These are phyloP conservation scores for Lyophyllum decastes DNA, from an alignment of 768 basidiomycete species.

Conservation along the genomic window DNA sequence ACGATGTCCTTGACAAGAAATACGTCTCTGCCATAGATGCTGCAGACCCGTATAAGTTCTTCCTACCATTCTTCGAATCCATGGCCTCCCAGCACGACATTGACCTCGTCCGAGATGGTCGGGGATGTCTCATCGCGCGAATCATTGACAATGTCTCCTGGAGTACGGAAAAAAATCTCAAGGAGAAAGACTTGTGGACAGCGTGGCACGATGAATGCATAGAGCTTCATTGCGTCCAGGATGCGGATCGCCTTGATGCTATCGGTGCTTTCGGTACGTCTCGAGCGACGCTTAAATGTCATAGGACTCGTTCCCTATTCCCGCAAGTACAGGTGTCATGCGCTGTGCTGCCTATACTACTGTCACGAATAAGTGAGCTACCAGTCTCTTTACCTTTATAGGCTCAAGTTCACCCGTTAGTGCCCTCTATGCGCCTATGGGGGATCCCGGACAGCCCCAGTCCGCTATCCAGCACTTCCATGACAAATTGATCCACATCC, in stretches of 20 bases:
- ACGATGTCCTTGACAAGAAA: constrained; percentile 88
- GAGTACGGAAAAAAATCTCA: constrained; percentile 77
- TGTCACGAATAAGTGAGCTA: constrained; percentile 46
- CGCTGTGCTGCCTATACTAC: constrained; percentile 69
- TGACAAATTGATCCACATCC: constrained; percentile 81
- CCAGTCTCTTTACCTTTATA: neutral
- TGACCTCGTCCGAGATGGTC: constrained; percentile 61
- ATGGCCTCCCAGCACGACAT: constrained; percentile 43
- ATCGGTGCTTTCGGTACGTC: constrained; percentile 75
- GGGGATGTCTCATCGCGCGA: constrained; percentile 53
- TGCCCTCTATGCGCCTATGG: constrained; percentile 47
- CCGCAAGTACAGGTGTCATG: constrained; percentile 48
- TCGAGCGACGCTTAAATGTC: neutral
- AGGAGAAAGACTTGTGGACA: constrained; percentile 53
- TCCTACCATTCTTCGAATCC: constrained; percentile 63
- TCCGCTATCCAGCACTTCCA: constrained; percentile 83
- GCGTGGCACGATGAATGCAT: constrained; percentile 70
- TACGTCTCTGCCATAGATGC: constrained; percentile 62
- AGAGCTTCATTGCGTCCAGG: constrained; percentile 83
- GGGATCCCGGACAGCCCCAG: constrained; percentile 40
- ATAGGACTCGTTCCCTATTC: neutral
- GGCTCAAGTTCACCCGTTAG: constrained; percentile 23
- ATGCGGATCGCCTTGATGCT: constrained; percentile 78
- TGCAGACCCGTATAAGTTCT: constrained; percentile 63
- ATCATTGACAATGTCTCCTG: constrained; percentile 84